phyloP scores from a whole-genome alignment of 2,329 filamentous ascomycete species.

The Cladosporium sp. region DNA sequence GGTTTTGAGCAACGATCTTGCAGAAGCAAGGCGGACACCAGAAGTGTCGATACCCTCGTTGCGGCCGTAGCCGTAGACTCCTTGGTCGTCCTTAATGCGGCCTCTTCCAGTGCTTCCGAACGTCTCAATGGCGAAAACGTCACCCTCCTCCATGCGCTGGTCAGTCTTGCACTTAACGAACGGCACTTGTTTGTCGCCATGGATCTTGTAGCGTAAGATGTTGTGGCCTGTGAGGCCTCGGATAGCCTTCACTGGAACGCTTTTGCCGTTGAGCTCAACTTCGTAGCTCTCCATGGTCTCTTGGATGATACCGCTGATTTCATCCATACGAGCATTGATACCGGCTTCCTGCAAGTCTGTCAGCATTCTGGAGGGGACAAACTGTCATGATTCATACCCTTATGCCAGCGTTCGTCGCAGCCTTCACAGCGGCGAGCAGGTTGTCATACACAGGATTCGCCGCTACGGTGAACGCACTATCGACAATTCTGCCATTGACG shows the following conservation, averaged over 20 bases:
- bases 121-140: constrained; percentile 93
- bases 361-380: not conserved
- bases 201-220: constrained; percentile 85
- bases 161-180: constrained; percentile 86
- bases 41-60: constrained; percentile 68
- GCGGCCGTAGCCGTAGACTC: constrained; percentile 86
- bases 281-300: constrained; percentile 94
- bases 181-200: constrained; percentile 89
- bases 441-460: constrained; percentile 70
- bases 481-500: constrained; percentile 69
- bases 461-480: constrained; percentile 69
- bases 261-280: constrained; percentile 76
- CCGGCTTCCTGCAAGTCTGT: constrained; percentile 65
- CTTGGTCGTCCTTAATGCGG: constrained; percentile 82
- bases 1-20: constrained; percentile 79
- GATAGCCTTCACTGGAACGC: constrained; percentile 79
- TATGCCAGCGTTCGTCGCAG: constrained; percentile 73
- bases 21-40: constrained; percentile 74
- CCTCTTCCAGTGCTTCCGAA: constrained; percentile 93
- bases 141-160: constrained; percentile 97
- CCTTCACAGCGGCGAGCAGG: constrained; percentile 65
- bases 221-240: constrained; percentile 88
- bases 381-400: constrained; percentile 45
- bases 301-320: constrained; percentile 81
- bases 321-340: constrained; percentile 85